These are phyloP conservation scores for Wickerhamomyces silvicola DNA, from an alignment of 805 yeast genomes.

Conservation along the genomic window DNA sequence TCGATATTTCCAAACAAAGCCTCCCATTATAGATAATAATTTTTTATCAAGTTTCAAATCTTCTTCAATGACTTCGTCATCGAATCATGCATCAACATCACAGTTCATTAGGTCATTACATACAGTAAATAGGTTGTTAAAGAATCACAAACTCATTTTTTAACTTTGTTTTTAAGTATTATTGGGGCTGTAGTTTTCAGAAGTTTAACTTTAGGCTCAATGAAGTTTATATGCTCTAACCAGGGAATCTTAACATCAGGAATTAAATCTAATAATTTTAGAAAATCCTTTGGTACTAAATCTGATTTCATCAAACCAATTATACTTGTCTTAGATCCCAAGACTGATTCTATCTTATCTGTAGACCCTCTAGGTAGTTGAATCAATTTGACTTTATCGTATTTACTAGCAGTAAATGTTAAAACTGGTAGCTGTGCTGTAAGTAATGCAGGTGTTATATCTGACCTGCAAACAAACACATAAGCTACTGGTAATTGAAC, in stretches of 20 bases:
- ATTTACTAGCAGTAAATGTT: constrained; percentile 26
- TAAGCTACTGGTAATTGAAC: constrained; percentile 8
- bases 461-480: constrained; percentile 60
- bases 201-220: constrained; percentile 34
- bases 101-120: neutral
- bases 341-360: constrained; percentile 24
- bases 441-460: constrained; percentile 43
- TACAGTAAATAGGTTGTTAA: neutral
- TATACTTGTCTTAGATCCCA: constrained; percentile 30
- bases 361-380: constrained; percentile 46
- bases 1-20: neutral
- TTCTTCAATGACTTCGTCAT: too few relatives aligned
- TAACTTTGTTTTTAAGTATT: constrained; percentile 22
- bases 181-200: constrained; percentile 43
- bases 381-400: constrained; percentile 40
- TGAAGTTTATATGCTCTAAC: constrained; percentile 32
- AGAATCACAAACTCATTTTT: constrained; percentile 5
- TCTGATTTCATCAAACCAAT: constrained; percentile 21
- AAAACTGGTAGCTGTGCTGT: constrained; percentile 41
- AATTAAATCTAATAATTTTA: constrained; percentile 20
- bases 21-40: neutral
- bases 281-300: constrained; percentile 17
- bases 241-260: constrained; percentile 39
- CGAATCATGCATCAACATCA: too few relatives aligned
- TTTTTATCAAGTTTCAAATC: neutral